Evolutionary conservation across 1,139 yeast genomes (phyloP), one percentile per base, ranked within the genome.

Genomic region (Blastobotrys buckinghamii): DNA sequence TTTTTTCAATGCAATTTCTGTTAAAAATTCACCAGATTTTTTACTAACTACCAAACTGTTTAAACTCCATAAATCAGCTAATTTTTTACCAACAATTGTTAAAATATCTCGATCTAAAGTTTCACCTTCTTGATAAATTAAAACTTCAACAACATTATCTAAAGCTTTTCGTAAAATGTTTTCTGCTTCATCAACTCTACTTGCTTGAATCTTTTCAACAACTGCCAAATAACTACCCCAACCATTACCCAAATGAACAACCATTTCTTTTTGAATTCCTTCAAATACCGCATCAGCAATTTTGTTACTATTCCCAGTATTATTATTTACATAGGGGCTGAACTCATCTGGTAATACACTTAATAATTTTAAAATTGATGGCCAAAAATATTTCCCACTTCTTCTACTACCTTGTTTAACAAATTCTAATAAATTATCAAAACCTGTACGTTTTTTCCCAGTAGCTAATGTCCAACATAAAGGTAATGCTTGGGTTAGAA

Each of bases 351-450:
- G 61, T 27, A 59, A 44, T 2, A 57, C 42, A 10, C 61, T 53
- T 35, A 59, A 34, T 15, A 59, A 46, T 8, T 59, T 58, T 49
- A 55, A 51, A 51, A 50, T 53, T 16, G 51, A 60, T 17, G 53
- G 62, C 68, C 70, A 60, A 59, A 46, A 55, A 55, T 48, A 50
- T 56, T 59, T 15, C 43, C 50, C 22, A 66, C 72, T 32, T 58
- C 55, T 7, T 50, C 51, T 7, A 50, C 56, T 13, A 58, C 55
- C 50, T 58, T 49, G 26, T 41, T 52, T 16, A 29, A 53, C 50
- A 50, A 52, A 61, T n/a, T 50, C 44, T 22, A 55, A 29, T 6
- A 59, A 53, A 1, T 39, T 44, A 6, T 43, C 39, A 20, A 34
- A 46, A 10, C 42, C 49, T 9, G 57, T 45, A 10, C 52, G 52